Percentiles rank a stretch among this genome's conserved stretches.
phyloP scores from a whole-genome alignment of 441 rosid genomes.

The Erodium trifolium region DNA sequence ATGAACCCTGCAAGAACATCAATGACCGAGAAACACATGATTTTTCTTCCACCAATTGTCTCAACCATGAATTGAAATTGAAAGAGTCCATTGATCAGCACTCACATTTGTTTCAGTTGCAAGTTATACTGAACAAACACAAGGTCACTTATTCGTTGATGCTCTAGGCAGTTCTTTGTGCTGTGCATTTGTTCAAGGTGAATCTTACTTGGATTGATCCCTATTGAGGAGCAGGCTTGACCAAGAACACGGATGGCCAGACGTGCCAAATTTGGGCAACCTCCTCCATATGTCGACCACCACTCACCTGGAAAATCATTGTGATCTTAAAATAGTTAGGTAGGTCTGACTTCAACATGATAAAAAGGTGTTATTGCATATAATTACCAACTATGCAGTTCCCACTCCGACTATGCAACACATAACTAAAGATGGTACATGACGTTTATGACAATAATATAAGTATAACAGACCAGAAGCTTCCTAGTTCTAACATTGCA shows the following conservation, averaged over 20 bases:
- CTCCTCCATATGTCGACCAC: slow-evolving; percentile 94
- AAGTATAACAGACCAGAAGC: not conserved
- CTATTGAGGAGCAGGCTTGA: slow-evolving; percentile 63
- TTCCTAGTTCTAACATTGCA: not conserved
- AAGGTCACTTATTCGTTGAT: slow-evolving; percentile 47
- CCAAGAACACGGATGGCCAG: slow-evolving; percentile 66
- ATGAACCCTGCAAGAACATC: slow-evolving; percentile 25
- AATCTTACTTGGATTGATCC: slow-evolving; percentile 32
- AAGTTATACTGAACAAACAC: slow-evolving; percentile 53
- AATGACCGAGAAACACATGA: slow-evolving; percentile 12
- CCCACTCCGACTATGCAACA: not conserved
- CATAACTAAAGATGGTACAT: not conserved
- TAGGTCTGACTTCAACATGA: not conserved
- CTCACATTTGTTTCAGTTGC: slow-evolving; percentile 47
- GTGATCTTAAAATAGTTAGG: slow-evolving; percentile 11
- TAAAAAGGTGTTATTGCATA: not conserved
- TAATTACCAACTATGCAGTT: not conserved
- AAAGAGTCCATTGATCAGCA: slow-evolving; percentile 9
- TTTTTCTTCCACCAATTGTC: slow-evolving; percentile 2
- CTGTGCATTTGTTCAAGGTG: slow-evolving; percentile 39
- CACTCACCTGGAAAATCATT: slow-evolving; percentile 52
- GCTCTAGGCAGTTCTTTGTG: slow-evolving; percentile 51
- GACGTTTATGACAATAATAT: not conserved
- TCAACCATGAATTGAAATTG: not conserved
- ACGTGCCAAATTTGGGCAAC: slow-evolving; percentile 78